These are phyloP conservation scores for Syncephalastrum contaminatum DNA, from an alignment of 371 early-diverging fungal species.

Conservation along the genomic window DNA sequence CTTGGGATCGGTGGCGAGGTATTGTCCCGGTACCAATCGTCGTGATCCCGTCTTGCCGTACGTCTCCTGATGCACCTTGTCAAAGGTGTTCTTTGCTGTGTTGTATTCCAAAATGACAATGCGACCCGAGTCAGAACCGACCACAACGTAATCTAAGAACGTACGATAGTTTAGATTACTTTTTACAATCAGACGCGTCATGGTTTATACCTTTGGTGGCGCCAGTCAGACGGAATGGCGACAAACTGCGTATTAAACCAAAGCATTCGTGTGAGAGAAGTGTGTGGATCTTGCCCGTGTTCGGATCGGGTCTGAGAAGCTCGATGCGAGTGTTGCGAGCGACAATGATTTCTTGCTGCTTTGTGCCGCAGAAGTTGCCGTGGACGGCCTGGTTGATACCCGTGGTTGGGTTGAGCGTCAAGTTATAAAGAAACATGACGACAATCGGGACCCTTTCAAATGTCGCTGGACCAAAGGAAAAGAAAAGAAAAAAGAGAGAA, in stretches of 20 bases:
- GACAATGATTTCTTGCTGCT: constrained; percentile 89
- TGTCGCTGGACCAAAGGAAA: no score
- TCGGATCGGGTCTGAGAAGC: constrained; percentile 76
- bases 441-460: not conserved
- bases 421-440: constrained; percentile 88
- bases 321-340: constrained; percentile 83
- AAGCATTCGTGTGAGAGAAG: constrained; percentile 81
- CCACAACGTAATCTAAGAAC: constrained; percentile 80
- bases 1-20: constrained; percentile 93
- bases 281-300: constrained; percentile 80
- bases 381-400: constrained; percentile 78
- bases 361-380: constrained; percentile 93
- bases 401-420: constrained; percentile 84
- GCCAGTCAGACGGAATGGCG: constrained; percentile 75
- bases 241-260: constrained; percentile 82
- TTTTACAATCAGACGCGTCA: not conserved
- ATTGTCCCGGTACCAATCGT: constrained; percentile 93
- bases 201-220: constrained; percentile 61
- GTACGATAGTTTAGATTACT: not conserved
- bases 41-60: constrained; percentile 94
- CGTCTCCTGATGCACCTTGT: constrained; percentile 89
- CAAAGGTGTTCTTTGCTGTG: constrained; percentile 69
- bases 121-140: constrained; percentile 92
- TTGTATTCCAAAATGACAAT: constrained; percentile 92
- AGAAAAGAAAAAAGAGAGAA: no score